Evolutionary conservation across 306 rosid species (phyloP), one percentile per base, ranked within the genome.

Genomic region (Fragaria ananassa): DNA sequence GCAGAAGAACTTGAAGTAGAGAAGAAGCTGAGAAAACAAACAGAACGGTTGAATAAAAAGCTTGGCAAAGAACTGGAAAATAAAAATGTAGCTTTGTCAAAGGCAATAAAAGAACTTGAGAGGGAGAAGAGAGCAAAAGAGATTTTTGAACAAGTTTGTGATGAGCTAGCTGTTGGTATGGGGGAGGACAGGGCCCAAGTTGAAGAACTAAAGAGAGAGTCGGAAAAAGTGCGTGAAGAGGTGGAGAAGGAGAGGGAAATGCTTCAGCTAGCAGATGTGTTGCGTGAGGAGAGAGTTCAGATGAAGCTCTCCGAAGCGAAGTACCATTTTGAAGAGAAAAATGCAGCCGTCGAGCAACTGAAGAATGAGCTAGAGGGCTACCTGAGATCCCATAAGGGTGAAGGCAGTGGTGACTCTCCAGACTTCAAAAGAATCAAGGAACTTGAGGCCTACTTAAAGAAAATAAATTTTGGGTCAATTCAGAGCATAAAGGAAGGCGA

Each of bases 251-350:
- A 94, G 85, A 89, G 97, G 81, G 91, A 91, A 76, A 94, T 94
- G 98, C 96, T 94, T 80, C 98, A 89, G 81, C 56, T 94, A 56
- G 98, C 97, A 0, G 96, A 94, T 80, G 84, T 90, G 51, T 82
- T 90, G 71, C 88, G 97, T 0, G 98, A 94, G 86, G 97, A 94
- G 82, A 89, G 98, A 85, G 97, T 94, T 47, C 98, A 94, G 71
- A 92, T 94, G 98, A 94, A 94, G 89, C 92, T 94, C n/a, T 89
- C 95, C 0, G 98, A 94, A 70, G 98, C 97, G 0, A 94, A 87
- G 65, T 89, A 86, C 79, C 91, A 94, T 31, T 94, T 89, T 41
- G 98, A 94, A 86, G 98, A 92, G 88, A 89, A 94, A 80, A 94
- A 92, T 77, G 96, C 91, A 41, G 88, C 85, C 4, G 86, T 94